These are phyloP conservation scores for Scheffersomyces titani DNA, from an alignment of 1,139 yeast genomes.

Conservation along the genomic window DNA sequence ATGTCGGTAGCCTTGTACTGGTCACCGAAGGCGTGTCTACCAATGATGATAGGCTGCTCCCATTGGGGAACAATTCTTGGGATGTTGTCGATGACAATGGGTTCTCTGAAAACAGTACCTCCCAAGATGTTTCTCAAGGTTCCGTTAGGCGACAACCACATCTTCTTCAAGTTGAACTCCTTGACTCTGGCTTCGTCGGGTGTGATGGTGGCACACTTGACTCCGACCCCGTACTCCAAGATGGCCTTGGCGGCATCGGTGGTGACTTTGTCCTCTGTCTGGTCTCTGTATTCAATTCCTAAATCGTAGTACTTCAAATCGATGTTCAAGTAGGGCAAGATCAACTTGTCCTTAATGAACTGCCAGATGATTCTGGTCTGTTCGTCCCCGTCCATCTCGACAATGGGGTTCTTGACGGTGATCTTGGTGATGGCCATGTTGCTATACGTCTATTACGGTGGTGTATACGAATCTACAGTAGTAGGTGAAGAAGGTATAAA, in stretches of 20 bases:
- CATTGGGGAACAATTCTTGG: constrained; percentile 78
- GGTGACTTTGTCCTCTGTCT: constrained; percentile 72
- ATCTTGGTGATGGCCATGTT: constrained; percentile 45
- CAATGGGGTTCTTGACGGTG: constrained; percentile 70
- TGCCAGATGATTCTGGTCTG: constrained; percentile 88
- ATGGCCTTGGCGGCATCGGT: constrained; percentile 77
- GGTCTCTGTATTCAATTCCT: constrained; percentile 69
- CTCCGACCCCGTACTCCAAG: constrained; percentile 74
- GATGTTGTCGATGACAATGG: constrained; percentile 73
- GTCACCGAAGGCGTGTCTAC: constrained; percentile 86
- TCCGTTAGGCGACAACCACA: constrained; percentile 89
- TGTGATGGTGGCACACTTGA: constrained; percentile 84
- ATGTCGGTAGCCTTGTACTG: constrained; percentile 82
- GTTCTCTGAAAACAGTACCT: constrained; percentile 84
- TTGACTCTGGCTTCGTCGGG: constrained; percentile 82
- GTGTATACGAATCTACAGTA: background rate
- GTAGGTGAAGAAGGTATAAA: background rate
- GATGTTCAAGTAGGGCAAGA: constrained; percentile 69
- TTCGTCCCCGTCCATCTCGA: constrained; percentile 85
- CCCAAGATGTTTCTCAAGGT: constrained; percentile 80
- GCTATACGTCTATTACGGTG: background rate
- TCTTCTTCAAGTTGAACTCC: constrained; percentile 71
- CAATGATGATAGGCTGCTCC: constrained; percentile 81
- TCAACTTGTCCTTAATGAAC: constrained; percentile 66
- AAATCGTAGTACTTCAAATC: constrained; percentile 77